Evolutionary conservation across 495 filamentous ascomycete genomes (phyloP), one percentile per base, ranked within the genome.

Genomic region (Thermochaetoides thermophila): DNA sequence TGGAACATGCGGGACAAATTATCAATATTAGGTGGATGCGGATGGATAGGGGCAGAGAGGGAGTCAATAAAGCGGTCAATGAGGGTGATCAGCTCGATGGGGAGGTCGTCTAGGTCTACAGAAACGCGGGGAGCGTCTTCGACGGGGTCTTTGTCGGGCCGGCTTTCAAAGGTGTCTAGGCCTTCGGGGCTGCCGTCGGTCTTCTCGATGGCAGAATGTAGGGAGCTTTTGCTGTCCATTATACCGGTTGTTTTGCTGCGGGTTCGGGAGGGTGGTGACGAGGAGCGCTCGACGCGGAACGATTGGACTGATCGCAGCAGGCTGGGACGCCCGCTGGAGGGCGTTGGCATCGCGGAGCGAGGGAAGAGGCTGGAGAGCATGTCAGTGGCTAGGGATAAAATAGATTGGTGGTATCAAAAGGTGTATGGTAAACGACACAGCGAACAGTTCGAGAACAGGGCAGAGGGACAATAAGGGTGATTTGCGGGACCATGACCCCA

Each of bases 21-120:
- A 14, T 92, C 81, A 44, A 87, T 78, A 26, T 77, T 77, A 1
- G 86, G 75, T 7, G 91, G 89, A 9, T 73, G 74, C 11, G 80
- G 72, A 55, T 92, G 81, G 16, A 92, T 74, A 61, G 81, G 92
- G 37, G 83, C 85, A 32, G 73, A 79, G 17, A 99, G 58, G 5
- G 84, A 91, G 40, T 92, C 83, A 46, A 95, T 78, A 55, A 99
- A 99, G 35, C 84, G 89, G 53, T 97, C 89, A 25, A 78, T 80
- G 48, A 95, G 60, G 61, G 82, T 89, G 22, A 84, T 61, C 35
- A 97, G 66, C 63, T 97, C 89, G 42, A 93, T 82, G 7, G 89
- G 89, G 26, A 97, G 76, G 45, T 92, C 79, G 43, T 92, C 81
- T 35, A 82, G 74, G 20, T 75, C 74, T 47, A 72, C 61, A 35